A percentile compares a stretch with the other conserved stretches of the same genome.
These are phyloP conservation scores for Suhomyces bolitotheri DNA, from an alignment of 1,139 yeast species.

Conservation along the genomic window DNA sequence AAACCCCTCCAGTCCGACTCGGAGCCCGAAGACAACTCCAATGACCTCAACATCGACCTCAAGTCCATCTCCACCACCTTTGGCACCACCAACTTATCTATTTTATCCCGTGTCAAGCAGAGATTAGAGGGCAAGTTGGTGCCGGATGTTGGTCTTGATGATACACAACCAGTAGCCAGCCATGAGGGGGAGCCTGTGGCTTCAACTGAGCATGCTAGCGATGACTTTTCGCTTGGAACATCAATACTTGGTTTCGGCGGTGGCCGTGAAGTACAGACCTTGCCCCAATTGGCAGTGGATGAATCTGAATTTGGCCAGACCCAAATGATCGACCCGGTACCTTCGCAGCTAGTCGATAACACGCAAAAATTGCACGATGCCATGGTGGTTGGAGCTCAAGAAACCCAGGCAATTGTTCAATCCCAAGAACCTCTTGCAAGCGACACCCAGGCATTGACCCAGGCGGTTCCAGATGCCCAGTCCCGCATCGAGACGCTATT, in stretches of 20 bases:
- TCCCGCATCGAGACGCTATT: constrained; percentile 1
- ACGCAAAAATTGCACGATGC: not conserved
- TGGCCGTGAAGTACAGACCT: constrained; percentile 15
- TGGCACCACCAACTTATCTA: constrained; percentile 13
- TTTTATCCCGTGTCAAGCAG: constrained; percentile 21
- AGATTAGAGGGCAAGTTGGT: constrained; percentile 16
- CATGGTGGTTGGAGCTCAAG: not conserved
- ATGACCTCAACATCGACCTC: constrained; percentile 18
- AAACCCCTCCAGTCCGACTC: constrained; percentile 10
- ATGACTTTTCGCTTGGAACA: constrained; percentile 11
- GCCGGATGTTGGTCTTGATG: constrained; percentile 2
- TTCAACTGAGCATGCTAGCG: not conserved
- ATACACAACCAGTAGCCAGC: constrained; percentile 3
- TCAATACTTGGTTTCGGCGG: constrained; percentile 15
- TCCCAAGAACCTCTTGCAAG: not conserved
- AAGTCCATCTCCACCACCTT: constrained; percentile 16
- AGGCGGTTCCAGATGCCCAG: constrained; percentile 5
- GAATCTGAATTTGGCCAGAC: constrained; percentile 22
- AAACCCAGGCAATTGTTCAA: not conserved
- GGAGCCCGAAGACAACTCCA: constrained; percentile 14
- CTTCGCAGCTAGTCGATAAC: not conserved
- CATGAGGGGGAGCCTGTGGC: constrained; percentile 1
- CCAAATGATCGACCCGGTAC: constrained; percentile 1
- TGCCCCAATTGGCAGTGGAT: constrained; percentile 35
- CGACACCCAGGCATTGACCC: constrained; percentile 1